A percentile compares a stretch with the other conserved stretches of the same genome.
Conservation (phyloP, 2,329 filamentous ascomycete genomes). For the Cordyceps militaris region DNA sequence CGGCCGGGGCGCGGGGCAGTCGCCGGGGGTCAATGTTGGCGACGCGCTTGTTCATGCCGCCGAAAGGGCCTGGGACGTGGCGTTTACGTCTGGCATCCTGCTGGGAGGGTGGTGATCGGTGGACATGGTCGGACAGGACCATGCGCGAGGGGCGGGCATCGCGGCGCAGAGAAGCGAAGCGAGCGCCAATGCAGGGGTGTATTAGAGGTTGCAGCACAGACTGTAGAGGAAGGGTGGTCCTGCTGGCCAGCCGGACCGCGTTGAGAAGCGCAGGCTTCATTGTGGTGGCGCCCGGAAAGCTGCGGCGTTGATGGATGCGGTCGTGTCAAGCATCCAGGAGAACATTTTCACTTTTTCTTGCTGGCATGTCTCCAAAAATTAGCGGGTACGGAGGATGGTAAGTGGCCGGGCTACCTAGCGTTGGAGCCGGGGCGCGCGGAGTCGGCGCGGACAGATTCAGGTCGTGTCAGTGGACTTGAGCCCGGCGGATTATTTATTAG, state of each 20-base stretch:
- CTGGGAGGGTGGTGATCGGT: constrained; percentile 30
- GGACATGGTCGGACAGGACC: constrained; percentile 50
- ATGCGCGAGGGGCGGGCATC: constrained; percentile 38
- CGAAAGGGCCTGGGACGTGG: constrained; percentile 42
- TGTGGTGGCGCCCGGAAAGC: not conserved
- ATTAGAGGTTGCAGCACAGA: not conserved
- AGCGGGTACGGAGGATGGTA: constrained; percentile 12
- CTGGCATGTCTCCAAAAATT: constrained; percentile 3
- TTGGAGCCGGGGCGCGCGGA: no score
- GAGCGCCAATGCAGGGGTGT: not conserved
- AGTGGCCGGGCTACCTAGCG: no score
- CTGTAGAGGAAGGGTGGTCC: not conserved
- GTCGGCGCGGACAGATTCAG: no score
- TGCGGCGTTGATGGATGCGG: not conserved
- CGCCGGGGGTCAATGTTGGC: constrained; percentile 31
- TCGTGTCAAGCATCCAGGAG: not conserved
- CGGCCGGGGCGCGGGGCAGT: constrained; percentile 15
- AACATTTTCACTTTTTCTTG: constrained; percentile 9
- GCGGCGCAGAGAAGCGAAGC: constrained; percentile 3
- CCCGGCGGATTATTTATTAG: no score
- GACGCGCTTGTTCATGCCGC: constrained; percentile 48
- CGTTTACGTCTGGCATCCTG: constrained; percentile 30
- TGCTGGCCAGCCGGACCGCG: not conserved
- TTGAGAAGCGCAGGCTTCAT: constrained; percentile 6
- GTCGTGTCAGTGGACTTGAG: no score